A percentile compares a stretch with the other conserved stretches of the same genome.
phyloP scores from a whole-genome alignment of 352 stramenopile species.

The Phytophthora citricola region DNA sequence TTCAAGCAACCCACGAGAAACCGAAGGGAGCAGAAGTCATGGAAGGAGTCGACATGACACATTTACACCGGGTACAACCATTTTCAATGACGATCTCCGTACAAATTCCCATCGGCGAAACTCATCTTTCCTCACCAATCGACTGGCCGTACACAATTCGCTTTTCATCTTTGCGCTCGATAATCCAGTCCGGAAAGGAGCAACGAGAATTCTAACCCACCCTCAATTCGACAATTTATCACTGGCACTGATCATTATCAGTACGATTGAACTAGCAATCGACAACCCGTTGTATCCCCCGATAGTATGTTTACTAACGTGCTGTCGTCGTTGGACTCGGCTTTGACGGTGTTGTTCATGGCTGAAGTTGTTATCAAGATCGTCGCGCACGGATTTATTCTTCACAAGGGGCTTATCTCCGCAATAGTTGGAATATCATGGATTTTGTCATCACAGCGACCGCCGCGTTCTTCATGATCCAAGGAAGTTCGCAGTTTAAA shows the following conservation, averaged over 20 bases:
- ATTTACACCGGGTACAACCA: slow-evolving; percentile 14
- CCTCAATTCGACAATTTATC: slow-evolving; percentile 81
- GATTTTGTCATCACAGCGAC: slow-evolving; percentile 90
- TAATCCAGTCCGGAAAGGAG: slow-evolving; percentile 60
- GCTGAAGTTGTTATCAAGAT: slow-evolving; percentile 90
- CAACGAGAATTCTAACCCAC: slow-evolving; percentile 60
- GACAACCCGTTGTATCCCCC: slow-evolving; percentile 75
- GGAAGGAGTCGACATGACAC: no score
- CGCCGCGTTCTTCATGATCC: slow-evolving; percentile 71
- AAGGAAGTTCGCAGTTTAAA: slow-evolving; percentile 73
- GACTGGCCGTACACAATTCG: slow-evolving; percentile 39
- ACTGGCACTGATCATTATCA: slow-evolving; percentile 77
- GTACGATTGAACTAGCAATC: slow-evolving; percentile 71
- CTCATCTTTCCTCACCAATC: slow-evolving; percentile 18
- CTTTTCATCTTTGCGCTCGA: slow-evolving; percentile 50
- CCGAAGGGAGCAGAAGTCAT: slow-evolving; percentile 14
- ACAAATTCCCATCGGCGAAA: background rate
- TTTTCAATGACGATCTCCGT: slow-evolving; percentile 41
- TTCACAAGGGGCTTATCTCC: slow-evolving; percentile 73
- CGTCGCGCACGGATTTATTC: slow-evolving; percentile 77
- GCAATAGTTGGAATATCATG: slow-evolving; percentile 90
- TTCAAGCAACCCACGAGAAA: slow-evolving; percentile 16
- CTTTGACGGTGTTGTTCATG: slow-evolving; percentile 87
- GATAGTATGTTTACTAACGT: slow-evolving; percentile 48
- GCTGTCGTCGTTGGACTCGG: slow-evolving; percentile 69